These are phyloP conservation scores for Annulohypoxylon truncatum DNA, from an alignment of 2,329 filamentous ascomycete species.

Conservation along the genomic window DNA sequence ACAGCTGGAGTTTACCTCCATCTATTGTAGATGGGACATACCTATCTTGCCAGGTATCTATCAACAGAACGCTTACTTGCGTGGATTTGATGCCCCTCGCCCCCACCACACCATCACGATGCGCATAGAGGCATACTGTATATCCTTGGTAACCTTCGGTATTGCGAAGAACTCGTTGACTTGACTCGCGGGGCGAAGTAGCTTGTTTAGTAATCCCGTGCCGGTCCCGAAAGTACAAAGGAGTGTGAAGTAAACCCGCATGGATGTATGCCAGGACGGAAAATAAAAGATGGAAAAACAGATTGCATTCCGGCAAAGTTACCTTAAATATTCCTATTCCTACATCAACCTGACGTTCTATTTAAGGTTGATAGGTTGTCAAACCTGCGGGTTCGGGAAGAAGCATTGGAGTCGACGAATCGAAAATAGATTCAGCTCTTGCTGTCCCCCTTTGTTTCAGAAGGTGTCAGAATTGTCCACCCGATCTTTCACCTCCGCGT, in stretches of 20 bases:
- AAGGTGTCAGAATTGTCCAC: slow-evolving; percentile 39
- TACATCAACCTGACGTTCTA: slow-evolving; percentile 4
- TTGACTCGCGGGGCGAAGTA: background rate
- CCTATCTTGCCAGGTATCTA: background rate
- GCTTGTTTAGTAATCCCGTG: background rate
- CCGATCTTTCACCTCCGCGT: slow-evolving; percentile 3
- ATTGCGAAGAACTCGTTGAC: background rate
- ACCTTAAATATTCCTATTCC: background rate
- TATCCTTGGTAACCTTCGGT: background rate
- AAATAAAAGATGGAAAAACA: background rate
- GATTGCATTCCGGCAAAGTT: background rate
- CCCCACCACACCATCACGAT: slow-evolving; percentile 2
- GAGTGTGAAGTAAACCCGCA: background rate
- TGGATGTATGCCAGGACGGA: background rate
- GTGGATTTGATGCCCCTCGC: background rate
- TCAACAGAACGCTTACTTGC: background rate
- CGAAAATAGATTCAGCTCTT: slow-evolving; percentile 40
- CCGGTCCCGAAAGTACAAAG: slow-evolving; percentile 1
- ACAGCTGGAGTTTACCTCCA: background rate
- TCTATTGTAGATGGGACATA: background rate
- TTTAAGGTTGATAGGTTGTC: slow-evolving; percentile 21
- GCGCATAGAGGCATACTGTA: background rate
- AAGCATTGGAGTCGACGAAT: slow-evolving; percentile 28
- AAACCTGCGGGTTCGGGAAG: slow-evolving; percentile 7
- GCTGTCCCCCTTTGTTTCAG: slow-evolving; percentile 43